Evolutionary conservation across 2,329 filamentous ascomycete species (phyloP).

Genomic region (Botrytis porri): DNA sequence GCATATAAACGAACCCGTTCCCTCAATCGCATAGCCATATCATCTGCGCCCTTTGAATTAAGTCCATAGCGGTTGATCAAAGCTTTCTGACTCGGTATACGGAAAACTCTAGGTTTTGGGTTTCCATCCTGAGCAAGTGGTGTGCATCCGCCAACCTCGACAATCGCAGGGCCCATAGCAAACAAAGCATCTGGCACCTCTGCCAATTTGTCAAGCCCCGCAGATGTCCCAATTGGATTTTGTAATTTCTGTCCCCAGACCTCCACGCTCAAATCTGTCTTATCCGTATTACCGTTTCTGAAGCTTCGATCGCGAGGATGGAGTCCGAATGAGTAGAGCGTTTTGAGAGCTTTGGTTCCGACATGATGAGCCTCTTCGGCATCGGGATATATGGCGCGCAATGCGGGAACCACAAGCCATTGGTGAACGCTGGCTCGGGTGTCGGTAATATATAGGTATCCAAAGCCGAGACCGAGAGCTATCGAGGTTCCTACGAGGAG

Average conservation of each 20-base stretch:
- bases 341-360: conserved; percentile 68
- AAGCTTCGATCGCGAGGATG: conserved; percentile 72
- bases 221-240: conserved; percentile 93
- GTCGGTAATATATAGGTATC: conserved; percentile 71
- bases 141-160: conserved; percentile 90
- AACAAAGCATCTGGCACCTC: conserved; percentile 84
- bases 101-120: conserved; percentile 81
- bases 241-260: conserved; percentile 75
- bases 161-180: conserved; percentile 77
- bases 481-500: conserved; percentile 53
- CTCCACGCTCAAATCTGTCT: conserved; percentile 43
- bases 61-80: conserved; percentile 95
- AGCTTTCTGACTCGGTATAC: conserved; percentile 76
- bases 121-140: conserved; percentile 87
- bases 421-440: conserved; percentile 69
- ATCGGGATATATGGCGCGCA: conserved; percentile 67
- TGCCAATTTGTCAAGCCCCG: conserved; percentile 90
- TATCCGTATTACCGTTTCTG: conserved; percentile 26
- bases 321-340: conserved; percentile 69
- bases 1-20: conserved; percentile 78
- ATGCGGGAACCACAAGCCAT: conserved; percentile 61
- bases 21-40: conserved; percentile 75
- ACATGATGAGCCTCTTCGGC: conserved; percentile 90
- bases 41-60: conserved; percentile 86
- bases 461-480: conserved; percentile 45